Base-by-base conservation (phyloP, 164 flowering plant genomes). In the Liriodendron chinense region DNA sequence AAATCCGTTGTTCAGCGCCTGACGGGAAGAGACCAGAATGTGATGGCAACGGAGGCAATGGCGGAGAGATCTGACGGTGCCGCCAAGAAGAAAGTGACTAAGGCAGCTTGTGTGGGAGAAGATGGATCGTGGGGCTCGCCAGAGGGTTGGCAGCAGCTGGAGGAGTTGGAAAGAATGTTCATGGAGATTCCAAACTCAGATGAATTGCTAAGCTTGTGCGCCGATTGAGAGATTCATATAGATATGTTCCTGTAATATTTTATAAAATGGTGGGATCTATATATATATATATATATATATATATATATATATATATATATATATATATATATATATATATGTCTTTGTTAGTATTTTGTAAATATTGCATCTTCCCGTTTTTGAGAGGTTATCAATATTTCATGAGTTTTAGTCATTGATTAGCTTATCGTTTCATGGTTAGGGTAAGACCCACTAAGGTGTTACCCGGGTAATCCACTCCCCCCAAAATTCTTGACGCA, bases 1-100 rank as follows among this genome's bases (percentile, higher is more conserved):
- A 63, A 63, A 63, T 18, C 65, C 23, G 65, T 63, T 7, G 65
- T 63, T 21, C 65, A 63, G 65, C 22, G 65, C 23, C 65, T 63
- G 20, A 63, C 65, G 20, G 65, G 65, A 63, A 63, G 24, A 20
- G 71, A 18, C 12, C 67, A 1, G 12, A 9, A 24, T 10, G 28
- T 21, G 67, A 23, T 10, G 2, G 3, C 23, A 26, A 23, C 26
- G 9, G 23, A 7, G 67, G 6, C 6, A 26, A 64, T 16, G 7
- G n/a, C 18, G 20, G 61, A 56, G 61, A 56, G 9, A 13, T 56
- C 20, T 13, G 12, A 20, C 61, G 14, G 20, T 56, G 61, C 18
- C 12, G 12, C 16, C 1, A 64, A 64, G 34, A 22, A 64, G 23
- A 23, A 21, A 14, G 24, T 1, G 8, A 9, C 67, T 64, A 34